Percentiles rank a stretch among this genome's conserved stretches.
These are phyloP conservation scores for Myxozyma neotropica DNA, from an alignment of 805 yeast species.

Conservation along the genomic window DNA sequence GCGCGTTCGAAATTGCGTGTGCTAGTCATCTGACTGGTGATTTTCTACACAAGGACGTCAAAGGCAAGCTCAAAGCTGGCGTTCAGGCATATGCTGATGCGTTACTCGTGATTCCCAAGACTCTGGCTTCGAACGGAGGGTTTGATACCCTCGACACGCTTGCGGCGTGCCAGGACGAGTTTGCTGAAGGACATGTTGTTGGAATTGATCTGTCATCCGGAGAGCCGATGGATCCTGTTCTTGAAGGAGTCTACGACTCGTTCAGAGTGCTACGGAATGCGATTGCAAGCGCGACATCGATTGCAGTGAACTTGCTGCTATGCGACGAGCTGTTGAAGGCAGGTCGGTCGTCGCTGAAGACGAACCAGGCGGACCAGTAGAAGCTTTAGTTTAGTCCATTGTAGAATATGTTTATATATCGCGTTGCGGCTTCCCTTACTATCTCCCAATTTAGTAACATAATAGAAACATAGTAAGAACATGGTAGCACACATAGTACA, in stretches of 20 bases:
- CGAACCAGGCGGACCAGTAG: slow-evolving; percentile 41
- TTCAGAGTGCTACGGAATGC: slow-evolving; percentile 93
- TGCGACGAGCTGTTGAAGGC: slow-evolving; percentile 98
- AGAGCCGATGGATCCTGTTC: slow-evolving; percentile 91
- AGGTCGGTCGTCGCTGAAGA: slow-evolving; percentile 88
- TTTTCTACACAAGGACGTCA: slow-evolving; percentile 59
- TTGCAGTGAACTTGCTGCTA: slow-evolving; percentile 84
- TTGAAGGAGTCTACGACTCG: slow-evolving; percentile 96
- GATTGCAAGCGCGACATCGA: slow-evolving; percentile 87
- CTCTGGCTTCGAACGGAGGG: slow-evolving; percentile 89
- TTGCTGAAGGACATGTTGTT: slow-evolving; percentile 68
- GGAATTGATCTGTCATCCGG: slow-evolving; percentile 92
- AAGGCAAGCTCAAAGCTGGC: slow-evolving; percentile 89
- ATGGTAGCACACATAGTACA: too few species aligned
- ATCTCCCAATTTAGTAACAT: too few species aligned
- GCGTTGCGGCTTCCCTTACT: too few species aligned
- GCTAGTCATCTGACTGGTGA: slow-evolving; percentile 62
- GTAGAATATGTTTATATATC: too few species aligned
- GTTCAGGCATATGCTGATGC: slow-evolving; percentile 93
- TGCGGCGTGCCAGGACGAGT: slow-evolving; percentile 86
- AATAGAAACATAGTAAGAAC: too few species aligned
- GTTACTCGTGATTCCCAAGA: slow-evolving; percentile 86
- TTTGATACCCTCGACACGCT: slow-evolving; percentile 88
- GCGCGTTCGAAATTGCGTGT: slow-evolving; percentile 88
- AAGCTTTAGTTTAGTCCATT: background rate